These are phyloP conservation scores for Apiotrichum siamense DNA, from an alignment of 1,284 basidiomycete species.

Conservation along the genomic window DNA sequence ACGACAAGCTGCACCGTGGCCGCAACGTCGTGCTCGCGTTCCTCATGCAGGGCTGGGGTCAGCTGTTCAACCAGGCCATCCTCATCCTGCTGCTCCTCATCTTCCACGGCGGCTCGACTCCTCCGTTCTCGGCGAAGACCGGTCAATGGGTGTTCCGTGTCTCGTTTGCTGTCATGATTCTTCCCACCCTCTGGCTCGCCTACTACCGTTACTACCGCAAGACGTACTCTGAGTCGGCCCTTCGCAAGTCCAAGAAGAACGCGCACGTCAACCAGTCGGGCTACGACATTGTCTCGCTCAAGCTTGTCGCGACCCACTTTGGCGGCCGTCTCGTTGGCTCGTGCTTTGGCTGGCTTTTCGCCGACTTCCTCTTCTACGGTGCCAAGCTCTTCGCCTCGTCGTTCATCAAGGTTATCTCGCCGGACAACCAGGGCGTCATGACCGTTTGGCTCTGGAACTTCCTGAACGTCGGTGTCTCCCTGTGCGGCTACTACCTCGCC, in stretches of 20 bases:
- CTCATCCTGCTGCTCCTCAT: conserved; percentile 53
- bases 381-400: conserved; percentile 48
- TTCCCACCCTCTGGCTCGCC: conserved; percentile 52
- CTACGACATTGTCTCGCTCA: conserved; percentile 52
- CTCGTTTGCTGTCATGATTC: conserved; percentile 52
- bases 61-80: conserved; percentile 53
- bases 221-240: conserved; percentile 42
- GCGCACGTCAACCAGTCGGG: conserved; percentile 50
- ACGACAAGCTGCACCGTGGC: conserved; percentile 54
- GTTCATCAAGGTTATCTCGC: conserved; percentile 52
- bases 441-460: conserved; percentile 53
- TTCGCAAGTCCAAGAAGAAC: conserved; percentile 49
- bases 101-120: conserved; percentile 47
- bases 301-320: conserved; percentile 51
- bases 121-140: conserved; percentile 47
- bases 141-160: conserved; percentile 55
- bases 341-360: conserved; percentile 52
- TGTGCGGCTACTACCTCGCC: conserved; percentile 53
- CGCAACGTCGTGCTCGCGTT: conserved; percentile 53
- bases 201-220: conserved; percentile 54
- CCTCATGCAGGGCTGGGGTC: conserved; percentile 54
- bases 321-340: conserved; percentile 52
- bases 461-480: conserved; percentile 50
- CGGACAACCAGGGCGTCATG: conserved; percentile 44
- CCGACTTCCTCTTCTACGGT: conserved; percentile 54